Evolutionary conservation across 768 basidiomycete genomes (phyloP), one percentile per base, ranked within the genome.

Genomic region (Nevesoporus exiguus): DNA sequence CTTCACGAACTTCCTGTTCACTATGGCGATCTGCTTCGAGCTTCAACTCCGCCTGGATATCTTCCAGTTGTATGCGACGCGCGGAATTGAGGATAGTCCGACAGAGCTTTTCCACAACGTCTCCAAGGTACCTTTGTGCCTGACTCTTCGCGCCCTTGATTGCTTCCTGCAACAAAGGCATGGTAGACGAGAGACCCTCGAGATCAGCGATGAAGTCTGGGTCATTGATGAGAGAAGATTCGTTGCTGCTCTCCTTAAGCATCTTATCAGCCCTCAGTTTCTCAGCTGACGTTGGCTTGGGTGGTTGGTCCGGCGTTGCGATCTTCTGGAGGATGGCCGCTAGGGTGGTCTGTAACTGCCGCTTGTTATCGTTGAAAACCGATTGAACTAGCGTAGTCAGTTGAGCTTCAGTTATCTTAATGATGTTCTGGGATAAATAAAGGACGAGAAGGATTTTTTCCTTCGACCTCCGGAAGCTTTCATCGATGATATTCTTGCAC

Each of bases 171-270:
- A 67, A 15, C n/a, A 47, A 22, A 13, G 66, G 62, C n/a, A 48
- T 46, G 27, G 57, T 54, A 3, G 31, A 37, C 1, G 27, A 57
- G 33, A 60, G 41, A 17, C 31, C 21, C 22, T 64, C 65, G 11
- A 67, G 60, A 44, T 68, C 64, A 5, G 60, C 30, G 15, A 67
- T 33, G 39, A 69, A 67, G 22, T 63, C 59, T 2, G 54, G 41
- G 39, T 67, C 67, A 25, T 3, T 54, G 3, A 64, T 36, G 21
- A 61, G 67, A 36, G 62, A 61, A 19, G 55, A 13, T 25, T 66
- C 62, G 1, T 54, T 59, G 4, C 42, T 19, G 11, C 65, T 62
- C 2, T 67, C 67, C 54, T 41, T 67, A 5, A 67, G 48, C 57
- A 68, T 45, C 41, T 45, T 55, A 0, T 67, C 64, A 3, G 63